Conservation (phyloP, 495 filamentous ascomycete species). For the Aspergillus carlsbadensis region DNA sequence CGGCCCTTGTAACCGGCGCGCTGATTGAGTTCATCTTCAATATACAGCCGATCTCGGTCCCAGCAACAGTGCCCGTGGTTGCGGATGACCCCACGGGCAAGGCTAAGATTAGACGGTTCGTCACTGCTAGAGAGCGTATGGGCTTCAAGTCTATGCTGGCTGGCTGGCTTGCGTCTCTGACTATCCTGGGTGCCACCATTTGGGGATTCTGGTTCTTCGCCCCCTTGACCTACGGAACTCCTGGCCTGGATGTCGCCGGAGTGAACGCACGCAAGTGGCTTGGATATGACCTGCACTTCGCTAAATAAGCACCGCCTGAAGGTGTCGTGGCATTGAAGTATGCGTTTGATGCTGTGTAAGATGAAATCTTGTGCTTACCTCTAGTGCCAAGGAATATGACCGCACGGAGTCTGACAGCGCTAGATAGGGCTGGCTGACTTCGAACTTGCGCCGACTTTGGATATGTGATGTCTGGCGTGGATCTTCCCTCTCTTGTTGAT, state of each 20-base stretch:
- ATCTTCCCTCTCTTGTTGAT: not conserved
- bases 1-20: constrained; percentile 91
- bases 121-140: constrained; percentile 76
- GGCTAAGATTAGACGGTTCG: constrained; percentile 44
- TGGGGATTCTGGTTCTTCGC: constrained; percentile 91
- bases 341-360: not conserved
- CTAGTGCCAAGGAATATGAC: too few relatives aligned
- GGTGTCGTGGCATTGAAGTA: not conserved
- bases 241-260: constrained; percentile 79
- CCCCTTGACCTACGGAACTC: constrained; percentile 91
- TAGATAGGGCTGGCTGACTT: not conserved
- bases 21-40: constrained; percentile 96
- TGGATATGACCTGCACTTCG: constrained; percentile 96
- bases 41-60: constrained; percentile 63
- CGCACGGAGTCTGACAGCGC: too few relatives aligned
- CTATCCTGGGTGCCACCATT: constrained; percentile 66
- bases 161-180: constrained; percentile 72
- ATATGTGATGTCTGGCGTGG: not conserved
- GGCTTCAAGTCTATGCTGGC: constrained; percentile 73
- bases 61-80: constrained; percentile 35
- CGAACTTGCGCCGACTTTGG: not conserved
- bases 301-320: constrained; percentile 62
- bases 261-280: constrained; percentile 91
- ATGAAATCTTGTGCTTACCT: not conserved
- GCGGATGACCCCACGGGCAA: constrained; percentile 50